Evolutionary conservation across 257 asterid species (phyloP), one percentile per base, ranked within the genome.

Genomic region (Verbascum thapsus): DNA sequence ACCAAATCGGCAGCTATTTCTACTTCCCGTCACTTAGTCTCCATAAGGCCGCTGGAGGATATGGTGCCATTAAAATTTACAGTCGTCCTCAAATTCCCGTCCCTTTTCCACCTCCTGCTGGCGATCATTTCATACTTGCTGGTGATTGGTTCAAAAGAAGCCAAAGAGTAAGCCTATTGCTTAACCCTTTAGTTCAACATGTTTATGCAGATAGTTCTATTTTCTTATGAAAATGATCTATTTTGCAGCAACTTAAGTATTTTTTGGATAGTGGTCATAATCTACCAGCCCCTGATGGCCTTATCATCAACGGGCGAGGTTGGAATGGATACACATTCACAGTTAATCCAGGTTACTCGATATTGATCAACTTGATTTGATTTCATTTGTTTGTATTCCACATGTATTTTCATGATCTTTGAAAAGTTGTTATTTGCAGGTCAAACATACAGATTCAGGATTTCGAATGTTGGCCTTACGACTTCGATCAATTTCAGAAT

Each of bases 11-110:
- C 3, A 85, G 84, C 50, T 90, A 83, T 58, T 94, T 80, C 83
- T 94, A 94, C 76, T 90, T 90, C 72, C 99, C 99, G 12, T 87
- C 97, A 4, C 80, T 84, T 34, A 79, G 67, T 35, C 65, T 94
- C 69, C 97, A 94, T 2, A 94, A 94, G 78, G 97, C 99, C 12
- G 92, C 90, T 4, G 97, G 99, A 56, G 99, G 86, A 4, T 87
- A 80, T 20, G 97, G 99, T 42, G 75, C 91, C 85, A 82, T 94
- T 74, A 81, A 82, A 75, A 68, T 94, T 54, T 85, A 75, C 6
- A 94, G 99, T 57, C 95, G 99, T 40, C 96, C 96, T 51, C 73
- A 26, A 37, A 94, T 94, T 39, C 99, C 97, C 0, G 97, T 90
- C 0, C 99, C 99, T 59, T 94, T 71, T 61, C 80, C 91, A 6